phyloP scores from a whole-genome alignment of 2,329 filamentous ascomycete genomes.

The Colletotrichum sp. region DNA sequence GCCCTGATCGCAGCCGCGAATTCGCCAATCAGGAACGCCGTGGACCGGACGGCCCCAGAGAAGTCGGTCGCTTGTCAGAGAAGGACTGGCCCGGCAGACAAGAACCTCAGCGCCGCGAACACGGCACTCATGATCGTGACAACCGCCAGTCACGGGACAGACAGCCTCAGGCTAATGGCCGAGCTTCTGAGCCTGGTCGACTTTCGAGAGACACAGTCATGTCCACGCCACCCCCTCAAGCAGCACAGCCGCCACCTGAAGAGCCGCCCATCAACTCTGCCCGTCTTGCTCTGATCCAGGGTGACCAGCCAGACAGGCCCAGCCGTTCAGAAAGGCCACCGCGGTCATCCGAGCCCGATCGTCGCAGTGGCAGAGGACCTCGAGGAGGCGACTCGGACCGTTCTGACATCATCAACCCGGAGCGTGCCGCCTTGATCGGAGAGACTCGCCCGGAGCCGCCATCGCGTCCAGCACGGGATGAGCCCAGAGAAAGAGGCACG shows the following conservation, averaged over 20 bases:
- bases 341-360: slow-evolving; percentile 12
- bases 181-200: slow-evolving; percentile 28
- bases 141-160: slow-evolving; percentile 37
- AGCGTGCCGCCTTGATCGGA: slow-evolving; percentile 50
- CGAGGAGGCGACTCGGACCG: slow-evolving; percentile 32
- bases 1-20: slow-evolving; percentile 48
- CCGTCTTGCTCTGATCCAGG: slow-evolving; percentile 53
- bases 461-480: slow-evolving; percentile 47
- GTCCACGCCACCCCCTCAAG: slow-evolving; percentile 26
- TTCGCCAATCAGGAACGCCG: slow-evolving; percentile 46
- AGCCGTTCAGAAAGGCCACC: slow-evolving; percentile 12
- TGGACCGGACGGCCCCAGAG: slow-evolving; percentile 39
- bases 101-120: slow-evolving; percentile 37
- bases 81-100: slow-evolving; percentile 39
- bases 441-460: slow-evolving; percentile 39
- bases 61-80: slow-evolving; percentile 40
- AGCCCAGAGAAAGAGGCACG: slow-evolving; percentile 33
- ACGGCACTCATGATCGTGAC: slow-evolving; percentile 43
- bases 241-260: slow-evolving; percentile 32
- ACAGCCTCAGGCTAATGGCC: slow-evolving; percentile 27
- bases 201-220: slow-evolving; percentile 27
- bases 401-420: slow-evolving; percentile 51
- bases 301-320: slow-evolving; percentile 29
- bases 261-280: slow-evolving; percentile 62
- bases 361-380: slow-evolving; percentile 7